Conservation (phyloP, 345 rosid genomes). For the Trapa bicornis region DNA sequence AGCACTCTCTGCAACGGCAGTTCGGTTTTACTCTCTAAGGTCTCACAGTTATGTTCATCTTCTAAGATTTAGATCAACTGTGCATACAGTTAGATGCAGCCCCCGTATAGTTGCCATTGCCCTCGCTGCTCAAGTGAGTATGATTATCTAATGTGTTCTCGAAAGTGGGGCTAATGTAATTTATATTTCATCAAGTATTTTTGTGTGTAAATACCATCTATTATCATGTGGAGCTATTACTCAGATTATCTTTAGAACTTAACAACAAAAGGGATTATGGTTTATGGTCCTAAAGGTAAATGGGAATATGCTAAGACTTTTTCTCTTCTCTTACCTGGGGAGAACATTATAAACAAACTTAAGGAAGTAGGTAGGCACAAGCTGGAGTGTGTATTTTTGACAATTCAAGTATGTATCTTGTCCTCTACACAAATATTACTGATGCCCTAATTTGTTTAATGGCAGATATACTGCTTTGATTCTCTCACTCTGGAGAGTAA, state of each 20-base stretch:
- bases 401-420: background rate
- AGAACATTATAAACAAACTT: background rate
- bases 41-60: slow-evolving; percentile 88
- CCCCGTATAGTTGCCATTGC: slow-evolving; percentile 78
- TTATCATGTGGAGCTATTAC: background rate
- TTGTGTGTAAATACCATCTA: background rate
- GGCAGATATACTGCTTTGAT: slow-evolving; percentile 96
- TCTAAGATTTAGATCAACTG: slow-evolving; percentile 81
- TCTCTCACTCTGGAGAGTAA: slow-evolving; percentile 87
- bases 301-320: background rate
- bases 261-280: background rate
- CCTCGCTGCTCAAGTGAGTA: slow-evolving; percentile 74
- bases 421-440: slow-evolving; percentile 7
- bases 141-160: background rate
- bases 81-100: slow-evolving; percentile 89
- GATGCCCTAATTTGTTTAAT: slow-evolving; percentile 9
- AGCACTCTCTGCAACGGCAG: slow-evolving; percentile 54
- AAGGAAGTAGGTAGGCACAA: background rate
- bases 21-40: slow-evolving; percentile 74
- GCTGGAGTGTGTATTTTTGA: background rate
- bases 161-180: background rate
- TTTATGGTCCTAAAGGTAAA: background rate
- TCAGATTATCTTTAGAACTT: background rate
- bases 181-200: background rate
- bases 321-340: background rate